Percentiles rank a stretch among this genome's conserved stretches.
Evolutionary conservation across 768 basidiomycete species (phyloP).

Genomic region (Tricholoma hemisulphureum): DNA sequence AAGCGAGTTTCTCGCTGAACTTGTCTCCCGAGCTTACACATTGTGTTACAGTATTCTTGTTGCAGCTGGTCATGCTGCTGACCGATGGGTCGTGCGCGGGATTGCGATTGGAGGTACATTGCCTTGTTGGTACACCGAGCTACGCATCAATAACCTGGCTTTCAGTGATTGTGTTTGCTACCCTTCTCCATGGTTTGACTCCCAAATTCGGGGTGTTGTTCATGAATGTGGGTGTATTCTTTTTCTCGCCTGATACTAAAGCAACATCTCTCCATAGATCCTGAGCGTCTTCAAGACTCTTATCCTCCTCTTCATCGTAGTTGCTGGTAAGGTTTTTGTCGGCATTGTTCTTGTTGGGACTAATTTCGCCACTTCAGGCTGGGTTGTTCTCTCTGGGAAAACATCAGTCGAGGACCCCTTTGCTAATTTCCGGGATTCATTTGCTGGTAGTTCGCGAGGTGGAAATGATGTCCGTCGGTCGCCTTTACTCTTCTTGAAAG

Average conservation of each 20-base stretch:
- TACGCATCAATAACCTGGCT: background rate
- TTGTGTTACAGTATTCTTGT: background rate
- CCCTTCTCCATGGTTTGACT: too few relatives aligned
- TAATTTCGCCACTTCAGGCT: slow-evolving; percentile 9
- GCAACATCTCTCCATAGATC: background rate
- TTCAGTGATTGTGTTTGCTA: background rate
- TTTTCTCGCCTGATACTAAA: background rate
- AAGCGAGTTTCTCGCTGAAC: background rate
- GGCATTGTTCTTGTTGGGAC: background rate
- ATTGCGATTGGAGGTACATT: background rate
- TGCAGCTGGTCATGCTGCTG: background rate
- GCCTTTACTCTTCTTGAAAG: too few relatives aligned
- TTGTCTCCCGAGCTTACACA: background rate
- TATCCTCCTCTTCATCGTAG: background rate
- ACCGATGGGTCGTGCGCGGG: background rate
- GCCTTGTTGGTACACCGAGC: background rate
- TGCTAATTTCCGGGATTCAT: background rate
- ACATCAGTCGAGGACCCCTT: background rate
- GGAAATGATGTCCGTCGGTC: background rate
- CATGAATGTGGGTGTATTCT: too few relatives aligned
- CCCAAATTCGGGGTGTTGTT: too few relatives aligned
- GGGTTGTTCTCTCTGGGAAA: background rate
- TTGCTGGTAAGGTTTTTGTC: background rate
- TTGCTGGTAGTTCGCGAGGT: background rate
- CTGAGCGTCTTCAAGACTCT: background rate